Evolutionary conservation across 2,329 filamentous ascomycete species (phyloP).

Genomic region (Coniochaeta ligniaria): DNA sequence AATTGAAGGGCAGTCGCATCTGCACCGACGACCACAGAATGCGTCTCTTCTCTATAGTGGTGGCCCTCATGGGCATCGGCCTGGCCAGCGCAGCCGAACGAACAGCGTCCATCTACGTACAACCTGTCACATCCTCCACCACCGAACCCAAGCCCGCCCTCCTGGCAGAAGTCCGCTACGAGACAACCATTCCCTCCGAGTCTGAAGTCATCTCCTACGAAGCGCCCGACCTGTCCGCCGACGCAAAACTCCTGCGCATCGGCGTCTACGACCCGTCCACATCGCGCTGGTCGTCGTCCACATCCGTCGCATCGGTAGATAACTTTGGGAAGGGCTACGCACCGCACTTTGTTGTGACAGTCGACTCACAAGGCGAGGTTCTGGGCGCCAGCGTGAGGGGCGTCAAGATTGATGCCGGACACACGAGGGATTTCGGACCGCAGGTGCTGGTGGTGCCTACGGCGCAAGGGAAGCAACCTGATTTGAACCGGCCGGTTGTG

Average conservation of each 20-base stretch:
- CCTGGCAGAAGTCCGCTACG: slow-evolving; percentile 52
- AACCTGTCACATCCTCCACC: slow-evolving; percentile 36
- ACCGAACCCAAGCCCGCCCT: slow-evolving; percentile 23
- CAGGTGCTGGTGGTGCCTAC: slow-evolving; percentile 44
- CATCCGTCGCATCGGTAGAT: slow-evolving; percentile 45
- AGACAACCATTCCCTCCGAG: slow-evolving; percentile 29
- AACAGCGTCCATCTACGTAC: slow-evolving; percentile 46
- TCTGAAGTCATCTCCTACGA: slow-evolving; percentile 47
- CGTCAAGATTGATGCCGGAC: slow-evolving; percentile 54
- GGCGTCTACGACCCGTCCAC: slow-evolving; percentile 46
- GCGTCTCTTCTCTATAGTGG: slow-evolving; percentile 10
- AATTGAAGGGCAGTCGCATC: neutral
- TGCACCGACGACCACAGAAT: slow-evolving; percentile 3
- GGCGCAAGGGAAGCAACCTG: slow-evolving; percentile 44
- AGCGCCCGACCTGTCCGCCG: slow-evolving; percentile 42
- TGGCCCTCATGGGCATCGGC: slow-evolving; percentile 33
- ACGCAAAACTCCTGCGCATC: slow-evolving; percentile 44
- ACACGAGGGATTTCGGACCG: slow-evolving; percentile 59
- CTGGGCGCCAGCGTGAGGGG: slow-evolving; percentile 47
- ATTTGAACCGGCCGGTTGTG: slow-evolving; percentile 57
- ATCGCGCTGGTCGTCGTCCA: slow-evolving; percentile 43
- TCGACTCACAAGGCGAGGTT: slow-evolving; percentile 27
- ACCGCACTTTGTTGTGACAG: slow-evolving; percentile 46
- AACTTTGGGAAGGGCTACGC: slow-evolving; percentile 57
- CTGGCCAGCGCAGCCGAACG: slow-evolving; percentile 28